Percentiles rank a stretch among this genome's conserved stretches.
phyloP scores from a whole-genome alignment of 345 rosid genomes.

The Eucalyptus urophylla region DNA sequence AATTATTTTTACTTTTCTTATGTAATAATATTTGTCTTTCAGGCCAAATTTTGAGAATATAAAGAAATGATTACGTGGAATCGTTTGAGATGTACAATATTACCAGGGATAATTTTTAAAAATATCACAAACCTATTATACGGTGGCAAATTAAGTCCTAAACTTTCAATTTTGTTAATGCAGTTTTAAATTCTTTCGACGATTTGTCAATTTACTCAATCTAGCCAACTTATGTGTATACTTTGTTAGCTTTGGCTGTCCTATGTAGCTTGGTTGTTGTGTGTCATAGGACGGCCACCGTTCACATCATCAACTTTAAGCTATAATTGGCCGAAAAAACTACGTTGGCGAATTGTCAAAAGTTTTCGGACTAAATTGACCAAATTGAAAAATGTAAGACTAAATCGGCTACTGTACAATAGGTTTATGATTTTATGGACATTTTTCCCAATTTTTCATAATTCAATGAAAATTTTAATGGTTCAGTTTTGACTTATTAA shows the following conservation, averaged over 20 bases:
- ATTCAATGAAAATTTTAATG: neutral
- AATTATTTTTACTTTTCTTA: neutral
- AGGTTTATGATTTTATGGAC: neutral
- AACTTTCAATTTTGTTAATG: neutral
- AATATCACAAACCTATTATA: too few relatives aligned
- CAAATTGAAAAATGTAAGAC: neutral
- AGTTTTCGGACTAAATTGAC: neutral
- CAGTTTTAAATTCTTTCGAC: too few relatives aligned
- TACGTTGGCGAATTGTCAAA: neutral
- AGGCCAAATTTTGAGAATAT: neutral
- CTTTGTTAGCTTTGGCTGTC: neutral
- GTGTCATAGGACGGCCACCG: rapidly evolving
- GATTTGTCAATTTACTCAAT: too few relatives aligned
- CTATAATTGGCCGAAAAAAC: neutral
- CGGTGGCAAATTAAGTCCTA: neutral
- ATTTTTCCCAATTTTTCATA: neutral
- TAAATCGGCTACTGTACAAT: neutral
- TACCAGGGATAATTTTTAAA: too few relatives aligned
- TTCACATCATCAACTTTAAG: neutral
- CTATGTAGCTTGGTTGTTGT: neutral
- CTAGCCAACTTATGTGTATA: neutral
- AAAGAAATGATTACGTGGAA: neutral
- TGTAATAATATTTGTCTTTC: neutral
- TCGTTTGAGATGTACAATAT: neutral
- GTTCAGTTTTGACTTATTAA: neutral